phyloP scores from a whole-genome alignment of 352 stramenopile species.

The Phytophthora parvispora region DNA sequence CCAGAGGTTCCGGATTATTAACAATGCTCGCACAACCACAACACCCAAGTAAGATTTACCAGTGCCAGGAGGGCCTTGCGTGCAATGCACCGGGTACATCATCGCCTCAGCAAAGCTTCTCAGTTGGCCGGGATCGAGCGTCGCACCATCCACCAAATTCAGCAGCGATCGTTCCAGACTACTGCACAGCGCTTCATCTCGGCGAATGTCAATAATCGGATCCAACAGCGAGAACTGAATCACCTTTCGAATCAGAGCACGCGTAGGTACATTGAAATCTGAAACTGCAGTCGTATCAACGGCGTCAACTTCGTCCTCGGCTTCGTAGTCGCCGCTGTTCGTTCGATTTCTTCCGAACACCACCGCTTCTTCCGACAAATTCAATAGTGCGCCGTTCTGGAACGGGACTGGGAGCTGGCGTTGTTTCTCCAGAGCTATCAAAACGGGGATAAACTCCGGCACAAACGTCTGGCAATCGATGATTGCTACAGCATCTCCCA shows the following conservation, averaged over 20 bases:
- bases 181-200: slow-evolving; percentile 48
- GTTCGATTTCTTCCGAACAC: slow-evolving; percentile 7
- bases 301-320: not conserved
- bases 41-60: slow-evolving; percentile 93
- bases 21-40: slow-evolving; percentile 82
- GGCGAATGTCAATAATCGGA: slow-evolving; percentile 85
- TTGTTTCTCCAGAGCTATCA: slow-evolving; percentile 85
- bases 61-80: slow-evolving; percentile 89
- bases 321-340: not conserved
- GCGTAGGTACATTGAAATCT: not conserved
- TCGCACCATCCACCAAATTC: slow-evolving; percentile 56
- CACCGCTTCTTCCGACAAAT: slow-evolving; percentile 46
- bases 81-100: slow-evolving; percentile 84
- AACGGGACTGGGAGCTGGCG: slow-evolving; percentile 80
- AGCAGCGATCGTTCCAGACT: slow-evolving; percentile 51
- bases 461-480: slow-evolving; percentile 92
- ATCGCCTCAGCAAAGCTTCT: slow-evolving; percentile 83
- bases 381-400: slow-evolving; percentile 76
- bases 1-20: slow-evolving; percentile 81
- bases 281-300: not conserved
- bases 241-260: slow-evolving; percentile 48
- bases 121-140: slow-evolving; percentile 76
- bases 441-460: slow-evolving; percentile 88
- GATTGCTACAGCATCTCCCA: slow-evolving; percentile 72
- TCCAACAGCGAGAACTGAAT: slow-evolving; percentile 69